Percentiles rank a stretch among this genome's conserved stretches.
These are phyloP conservation scores for Citrus trifoliata DNA, from an alignment of 345 rosid genomes.

Conservation along the genomic window DNA sequence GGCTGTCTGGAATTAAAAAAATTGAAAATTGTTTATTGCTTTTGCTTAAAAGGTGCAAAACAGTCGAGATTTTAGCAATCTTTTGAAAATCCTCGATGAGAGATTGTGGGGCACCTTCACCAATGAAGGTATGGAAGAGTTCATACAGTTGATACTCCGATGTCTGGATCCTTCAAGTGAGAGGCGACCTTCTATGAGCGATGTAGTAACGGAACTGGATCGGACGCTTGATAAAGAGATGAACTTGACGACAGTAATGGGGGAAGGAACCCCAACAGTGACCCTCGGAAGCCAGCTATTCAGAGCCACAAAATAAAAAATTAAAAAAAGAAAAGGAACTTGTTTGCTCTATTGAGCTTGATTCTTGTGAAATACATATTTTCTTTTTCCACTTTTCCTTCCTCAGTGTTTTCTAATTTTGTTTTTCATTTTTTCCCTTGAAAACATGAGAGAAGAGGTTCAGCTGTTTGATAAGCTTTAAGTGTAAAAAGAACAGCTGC, in stretches of 20 bases:
- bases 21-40: background rate
- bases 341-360: conserved; percentile 27
- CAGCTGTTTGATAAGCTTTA: conserved; percentile 58
- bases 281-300: conserved; percentile 90
- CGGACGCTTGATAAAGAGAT: conserved; percentile 73
- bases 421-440: background rate
- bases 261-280: conserved; percentile 79
- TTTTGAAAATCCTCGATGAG: conserved; percentile 56
- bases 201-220: conserved; percentile 73
- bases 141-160: conserved; percentile 47
- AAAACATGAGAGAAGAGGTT: conserved; percentile 28
- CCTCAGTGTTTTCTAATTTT: background rate
- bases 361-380: conserved; percentile 33
- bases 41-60: conserved; percentile 51
- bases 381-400: conserved; percentile 8
- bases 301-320: conserved; percentile 39
- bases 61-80: conserved; percentile 40
- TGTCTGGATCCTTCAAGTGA: conserved; percentile 77
- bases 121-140: conserved; percentile 74
- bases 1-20: background rate
- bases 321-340: background rate
- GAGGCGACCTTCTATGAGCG: conserved; percentile 71
- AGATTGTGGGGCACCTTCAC: conserved; percentile 74
- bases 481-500: conserved; percentile 79
- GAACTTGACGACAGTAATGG: conserved; percentile 79